phyloP scores from a whole-genome alignment of 352 stramenopile species.

The Globisporangium camurandrum region DNA sequence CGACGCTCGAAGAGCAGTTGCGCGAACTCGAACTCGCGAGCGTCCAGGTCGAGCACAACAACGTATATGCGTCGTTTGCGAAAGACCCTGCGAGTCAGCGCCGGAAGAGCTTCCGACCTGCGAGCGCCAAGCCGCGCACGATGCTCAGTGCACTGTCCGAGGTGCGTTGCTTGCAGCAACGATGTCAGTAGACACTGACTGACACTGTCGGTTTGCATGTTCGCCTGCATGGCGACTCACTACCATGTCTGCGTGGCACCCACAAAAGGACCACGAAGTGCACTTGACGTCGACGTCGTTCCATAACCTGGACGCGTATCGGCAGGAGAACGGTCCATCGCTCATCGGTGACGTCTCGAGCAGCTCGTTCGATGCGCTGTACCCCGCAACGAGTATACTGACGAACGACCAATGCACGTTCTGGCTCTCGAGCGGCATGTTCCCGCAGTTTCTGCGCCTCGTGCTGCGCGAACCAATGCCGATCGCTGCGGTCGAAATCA shows the following conservation, averaged over 20 bases:
- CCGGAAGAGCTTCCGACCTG: slow-evolving; percentile 65
- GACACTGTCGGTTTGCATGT: slow-evolving; percentile 1
- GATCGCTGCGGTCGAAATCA: slow-evolving; percentile 56
- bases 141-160: slow-evolving; percentile 50
- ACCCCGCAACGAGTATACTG: slow-evolving; percentile 40
- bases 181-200: too few species aligned
- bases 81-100: slow-evolving; percentile 13
- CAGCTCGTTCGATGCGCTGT: slow-evolving; percentile 53
- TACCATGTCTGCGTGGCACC: neutral
- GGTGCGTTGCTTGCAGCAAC: too few species aligned
- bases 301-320: slow-evolving; percentile 31
- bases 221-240: neutral
- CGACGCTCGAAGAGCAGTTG: slow-evolving; percentile 59
- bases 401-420: slow-evolving; percentile 40
- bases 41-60: slow-evolving; percentile 33
- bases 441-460: slow-evolving; percentile 62
- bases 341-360: slow-evolving; percentile 60
- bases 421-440: slow-evolving; percentile 70
- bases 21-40: slow-evolving; percentile 51
- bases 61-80: slow-evolving; percentile 1
- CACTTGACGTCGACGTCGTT: slow-evolving; percentile 29
- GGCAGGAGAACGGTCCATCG: slow-evolving; percentile 23
- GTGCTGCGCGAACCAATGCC: slow-evolving; percentile 50
- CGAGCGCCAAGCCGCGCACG: slow-evolving; percentile 53
- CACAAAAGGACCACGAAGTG: slow-evolving; percentile 46